Base-by-base conservation (phyloP, 2,329 filamentous ascomycete genomes). In the Lomentospora prolificans region DNA sequence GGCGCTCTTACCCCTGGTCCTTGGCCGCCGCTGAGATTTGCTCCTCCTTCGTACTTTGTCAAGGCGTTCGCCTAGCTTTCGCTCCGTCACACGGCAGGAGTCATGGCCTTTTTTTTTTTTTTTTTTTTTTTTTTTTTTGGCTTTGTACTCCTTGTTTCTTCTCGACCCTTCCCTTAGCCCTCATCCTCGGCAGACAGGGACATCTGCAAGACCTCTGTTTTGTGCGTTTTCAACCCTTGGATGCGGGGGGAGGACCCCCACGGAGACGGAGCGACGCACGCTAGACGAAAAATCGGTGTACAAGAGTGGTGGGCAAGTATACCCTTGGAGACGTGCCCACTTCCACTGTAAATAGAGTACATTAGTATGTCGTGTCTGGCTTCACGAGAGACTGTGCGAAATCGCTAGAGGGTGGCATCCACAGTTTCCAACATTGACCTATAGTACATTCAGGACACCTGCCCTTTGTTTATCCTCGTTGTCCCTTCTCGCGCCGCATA, bases 111-210 rank as follows among this genome's bases (percentile, higher is more conserved):
- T 31, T 17, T 55, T 31, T 52, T 8, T 53, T 27, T 17, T 28
- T 17, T 19, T 25, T 30, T 10, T 55, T 48, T 51, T 56, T 46
- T 57, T 53, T 41, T 55, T 50, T 50, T 25, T 46, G 55, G 17
- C 31, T 22, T 17, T 48, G 31, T 28, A 19, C 17, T 44, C 27
- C 22, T 48, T 28, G 46, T 27, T 33, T 50, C 33, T 50, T 57
- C 25, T 39, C 4, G 51, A 8, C 8, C 31, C 53, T 56, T 44
- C 33, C 24, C 27, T 22, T 27, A 48, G 28, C 22, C 19, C 51
- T 48, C 17, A 48, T 48, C 44, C 44, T 48, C 44, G 44, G 44
- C 44, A 22, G 12, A 55, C 7, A 44, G 36, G 41, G 53, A 48
- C 12, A 48, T 50, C 17, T 50, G 50, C 50, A 24, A 25, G 25